Conservation (phyloP, 78 protist genomes). For the Polysphondylium violaceum region DNA sequence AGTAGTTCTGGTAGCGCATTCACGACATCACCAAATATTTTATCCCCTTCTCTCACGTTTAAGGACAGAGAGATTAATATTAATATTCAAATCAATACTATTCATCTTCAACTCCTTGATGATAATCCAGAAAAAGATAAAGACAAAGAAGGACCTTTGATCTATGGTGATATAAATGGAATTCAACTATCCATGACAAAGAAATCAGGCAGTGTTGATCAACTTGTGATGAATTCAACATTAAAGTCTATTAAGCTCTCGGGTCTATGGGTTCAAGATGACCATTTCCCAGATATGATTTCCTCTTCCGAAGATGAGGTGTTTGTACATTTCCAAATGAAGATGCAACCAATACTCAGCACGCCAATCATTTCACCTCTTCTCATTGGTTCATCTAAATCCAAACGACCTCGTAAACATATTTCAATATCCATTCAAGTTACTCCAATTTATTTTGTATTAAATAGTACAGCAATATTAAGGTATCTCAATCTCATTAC, state of each 20-base stretch:
- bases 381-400: neutral
- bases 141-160: conserved; percentile 35
- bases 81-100: conserved; percentile 45
- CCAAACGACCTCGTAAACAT: conserved; percentile 3
- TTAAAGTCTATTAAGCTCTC: conserved; percentile 50
- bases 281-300: conserved; percentile 74
- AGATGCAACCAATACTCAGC: neutral
- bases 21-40: neutral
- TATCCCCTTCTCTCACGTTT: no score
- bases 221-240: neutral
- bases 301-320: conserved; percentile 21
- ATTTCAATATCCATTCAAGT: conserved; percentile 43
- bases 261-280: conserved; percentile 73
- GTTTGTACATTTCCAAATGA: conserved; percentile 37
- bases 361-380: neutral
- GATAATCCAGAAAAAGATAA: conserved; percentile 36
- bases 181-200: conserved; percentile 21
- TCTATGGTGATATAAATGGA: conserved; percentile 55
- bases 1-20: no score
- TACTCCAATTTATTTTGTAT: conserved; percentile 42
- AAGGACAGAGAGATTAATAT: conserved; percentile 20
- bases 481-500: conserved; percentile 42
- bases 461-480: conserved; percentile 45
- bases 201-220: neutral
- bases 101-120: conserved; percentile 29